Conservation (phyloP, 2,329 filamentous ascomycete species). For the Trichoderma koningii region DNA sequence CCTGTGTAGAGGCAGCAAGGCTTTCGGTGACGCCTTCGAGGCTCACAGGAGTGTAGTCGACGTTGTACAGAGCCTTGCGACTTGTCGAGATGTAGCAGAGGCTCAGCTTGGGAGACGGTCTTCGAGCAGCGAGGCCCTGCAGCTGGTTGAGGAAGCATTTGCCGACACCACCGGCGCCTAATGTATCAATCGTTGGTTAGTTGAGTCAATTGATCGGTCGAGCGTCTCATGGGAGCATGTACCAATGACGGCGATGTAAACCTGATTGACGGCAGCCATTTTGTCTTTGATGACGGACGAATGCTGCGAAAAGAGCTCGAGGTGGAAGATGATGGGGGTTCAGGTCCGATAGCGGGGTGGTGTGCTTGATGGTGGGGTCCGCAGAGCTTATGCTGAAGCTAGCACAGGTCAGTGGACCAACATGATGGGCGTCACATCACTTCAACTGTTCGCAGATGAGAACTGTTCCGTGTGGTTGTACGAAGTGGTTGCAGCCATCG, state of each 20-base stretch:
- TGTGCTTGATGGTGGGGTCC: conserved; percentile 22
- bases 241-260: conserved; percentile 58
- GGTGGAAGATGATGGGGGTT: conserved; percentile 34
- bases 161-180: conserved; percentile 90
- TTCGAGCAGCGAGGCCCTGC: conserved; percentile 64
- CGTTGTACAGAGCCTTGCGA: conserved; percentile 76
- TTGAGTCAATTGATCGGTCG: conserved; percentile 28
- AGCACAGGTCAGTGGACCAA: too few species aligned
- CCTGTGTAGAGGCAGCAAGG: conserved; percentile 63
- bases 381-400: conserved; percentile 1
- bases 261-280: conserved; percentile 51
- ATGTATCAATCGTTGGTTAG: conserved; percentile 5
- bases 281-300: conserved; percentile 11
- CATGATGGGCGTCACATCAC: background rate
- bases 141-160: conserved; percentile 88
- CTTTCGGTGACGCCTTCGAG: conserved; percentile 62
- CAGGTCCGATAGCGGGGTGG: conserved; percentile 42
- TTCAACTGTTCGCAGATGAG: background rate
- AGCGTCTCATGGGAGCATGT: conserved; percentile 27
- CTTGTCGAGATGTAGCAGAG: conserved; percentile 86
- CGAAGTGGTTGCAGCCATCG: too few species aligned
- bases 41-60: conserved; percentile 69
- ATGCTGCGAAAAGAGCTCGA: conserved; percentile 26
- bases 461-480: too few species aligned
- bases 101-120: conserved; percentile 68